Percentiles rank a stretch among this genome's conserved stretches.
phyloP scores from a whole-genome alignment of 768 basidiomycete genomes.

The Lactarius deliciosus region DNA sequence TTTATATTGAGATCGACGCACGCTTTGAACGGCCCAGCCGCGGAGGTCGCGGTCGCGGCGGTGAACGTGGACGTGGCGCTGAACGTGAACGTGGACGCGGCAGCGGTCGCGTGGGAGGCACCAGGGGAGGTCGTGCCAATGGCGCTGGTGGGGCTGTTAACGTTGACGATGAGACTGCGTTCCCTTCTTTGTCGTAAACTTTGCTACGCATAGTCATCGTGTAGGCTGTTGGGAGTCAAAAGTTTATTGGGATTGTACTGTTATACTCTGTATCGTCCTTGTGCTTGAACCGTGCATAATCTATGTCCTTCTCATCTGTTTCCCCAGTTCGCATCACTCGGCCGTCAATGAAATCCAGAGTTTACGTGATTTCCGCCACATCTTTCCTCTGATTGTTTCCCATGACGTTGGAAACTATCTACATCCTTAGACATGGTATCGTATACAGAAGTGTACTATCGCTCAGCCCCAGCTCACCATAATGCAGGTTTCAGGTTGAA shows the following conservation, averaged over 20 bases:
- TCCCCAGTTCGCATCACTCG: not conserved
- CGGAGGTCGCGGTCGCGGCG: slow-evolving; percentile 53
- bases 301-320: slow-evolving; percentile 17
- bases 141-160: slow-evolving; percentile 47
- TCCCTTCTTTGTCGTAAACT: slow-evolving; percentile 75
- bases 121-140: slow-evolving; percentile 45
- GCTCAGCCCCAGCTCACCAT: slow-evolving; percentile 17
- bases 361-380: not conserved
- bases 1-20: slow-evolving; percentile 89
- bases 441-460: not conserved
- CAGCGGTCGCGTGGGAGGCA: slow-evolving; percentile 44
- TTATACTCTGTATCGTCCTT: slow-evolving; percentile 26
- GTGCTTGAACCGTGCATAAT: slow-evolving; percentile 28
- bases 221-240: slow-evolving; percentile 25
- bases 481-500: slow-evolving; percentile 68
- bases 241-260: slow-evolving; percentile 30
- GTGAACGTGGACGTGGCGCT: slow-evolving; percentile 46
- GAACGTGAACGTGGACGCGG: slow-evolving; percentile 46
- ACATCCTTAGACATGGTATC: slow-evolving; percentile 67
- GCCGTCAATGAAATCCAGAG: not conserved
- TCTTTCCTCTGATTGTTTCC: not conserved
- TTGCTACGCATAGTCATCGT: slow-evolving; percentile 14
- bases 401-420: slow-evolving; percentile 59
- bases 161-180: slow-evolving; percentile 82
- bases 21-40: slow-evolving; percentile 78